Conservation (phyloP, 345 rosid species). For the Lepidium didymum region DNA sequence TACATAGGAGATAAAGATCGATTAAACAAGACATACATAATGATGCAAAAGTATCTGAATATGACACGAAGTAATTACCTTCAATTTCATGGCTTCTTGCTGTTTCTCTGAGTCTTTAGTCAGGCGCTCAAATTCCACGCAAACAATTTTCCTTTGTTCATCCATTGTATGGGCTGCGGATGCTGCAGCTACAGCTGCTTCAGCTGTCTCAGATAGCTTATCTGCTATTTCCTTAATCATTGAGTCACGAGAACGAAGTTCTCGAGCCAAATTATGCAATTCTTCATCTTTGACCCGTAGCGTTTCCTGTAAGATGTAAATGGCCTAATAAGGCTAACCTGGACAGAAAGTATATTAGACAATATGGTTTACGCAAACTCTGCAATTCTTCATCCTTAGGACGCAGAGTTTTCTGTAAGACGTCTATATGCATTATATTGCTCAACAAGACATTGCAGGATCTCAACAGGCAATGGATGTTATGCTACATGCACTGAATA, state of each 20-base stretch:
- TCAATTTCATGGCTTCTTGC: slow-evolving; percentile 42
- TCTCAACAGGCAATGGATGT: neutral
- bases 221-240: slow-evolving; percentile 87
- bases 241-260: slow-evolving; percentile 87
- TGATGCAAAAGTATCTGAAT: neutral
- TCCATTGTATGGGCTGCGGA: slow-evolving; percentile 89
- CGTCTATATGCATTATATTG: neutral
- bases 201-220: slow-evolving; percentile 88
- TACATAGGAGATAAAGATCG: slow-evolving; percentile 25
- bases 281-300: slow-evolving; percentile 95
- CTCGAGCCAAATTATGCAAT: slow-evolving; percentile 76
- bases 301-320: slow-evolving; percentile 63
- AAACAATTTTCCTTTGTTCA: slow-evolving; percentile 76
- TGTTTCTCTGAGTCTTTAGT: slow-evolving; percentile 54
- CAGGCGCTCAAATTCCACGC: slow-evolving; percentile 68
- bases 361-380: slow-evolving; percentile 20
- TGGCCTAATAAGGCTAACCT: neutral
- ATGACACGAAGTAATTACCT: slow-evolving; percentile 40
- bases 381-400: slow-evolving; percentile 74
- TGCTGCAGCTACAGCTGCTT: slow-evolving; percentile 98
- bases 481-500: neutral
- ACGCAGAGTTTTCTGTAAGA: slow-evolving; percentile 58
- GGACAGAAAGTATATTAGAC: neutral
- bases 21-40: slow-evolving; percentile 1
- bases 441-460: neutral